Evolutionary conservation across 2,329 filamentous ascomycete species (phyloP).

Genomic region (Diaporthe citriasiana): DNA sequence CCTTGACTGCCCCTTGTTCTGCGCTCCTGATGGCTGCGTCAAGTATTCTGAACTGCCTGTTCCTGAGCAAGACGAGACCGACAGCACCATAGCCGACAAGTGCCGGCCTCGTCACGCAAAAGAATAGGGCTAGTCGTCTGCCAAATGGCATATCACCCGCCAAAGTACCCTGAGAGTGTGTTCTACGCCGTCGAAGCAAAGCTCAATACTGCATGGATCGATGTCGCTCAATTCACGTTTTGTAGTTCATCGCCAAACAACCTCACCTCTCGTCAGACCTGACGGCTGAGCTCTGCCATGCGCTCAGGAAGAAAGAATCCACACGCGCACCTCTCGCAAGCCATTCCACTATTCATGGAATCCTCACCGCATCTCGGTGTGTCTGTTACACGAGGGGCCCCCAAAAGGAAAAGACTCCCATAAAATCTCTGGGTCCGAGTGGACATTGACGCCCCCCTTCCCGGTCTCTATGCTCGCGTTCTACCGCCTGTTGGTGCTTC

Average conservation of each 20-base stretch:
- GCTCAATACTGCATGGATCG: not conserved
- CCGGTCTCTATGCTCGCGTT: not conserved
- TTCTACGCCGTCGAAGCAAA: not conserved
- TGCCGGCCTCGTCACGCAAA: not conserved
- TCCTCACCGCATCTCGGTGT: constrained; percentile 1
- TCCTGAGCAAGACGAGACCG: not conserved
- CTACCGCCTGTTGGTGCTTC: constrained; percentile 5
- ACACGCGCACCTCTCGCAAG: not conserved
- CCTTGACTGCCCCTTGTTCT: constrained; percentile 14
- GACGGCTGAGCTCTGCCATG: not conserved
- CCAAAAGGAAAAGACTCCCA: not conserved
- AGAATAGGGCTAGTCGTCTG: not conserved
- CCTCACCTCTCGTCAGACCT: not conserved
- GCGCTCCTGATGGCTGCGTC: constrained; percentile 1
- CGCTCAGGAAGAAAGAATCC: not conserved
- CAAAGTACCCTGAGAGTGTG: too few species aligned
- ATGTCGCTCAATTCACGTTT: not conserved
- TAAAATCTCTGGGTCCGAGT: not conserved
- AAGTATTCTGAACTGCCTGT: not conserved
- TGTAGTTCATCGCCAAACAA: not conserved
- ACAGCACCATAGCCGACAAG: not conserved
- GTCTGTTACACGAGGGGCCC: constrained; percentile 11
- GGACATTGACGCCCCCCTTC: not conserved
- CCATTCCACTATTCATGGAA: not conserved
- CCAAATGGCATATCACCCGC: not conserved